These are phyloP conservation scores for Coniferiporia weirii DNA, from an alignment of 1,284 basidiomycete genomes.

Conservation along the genomic window DNA sequence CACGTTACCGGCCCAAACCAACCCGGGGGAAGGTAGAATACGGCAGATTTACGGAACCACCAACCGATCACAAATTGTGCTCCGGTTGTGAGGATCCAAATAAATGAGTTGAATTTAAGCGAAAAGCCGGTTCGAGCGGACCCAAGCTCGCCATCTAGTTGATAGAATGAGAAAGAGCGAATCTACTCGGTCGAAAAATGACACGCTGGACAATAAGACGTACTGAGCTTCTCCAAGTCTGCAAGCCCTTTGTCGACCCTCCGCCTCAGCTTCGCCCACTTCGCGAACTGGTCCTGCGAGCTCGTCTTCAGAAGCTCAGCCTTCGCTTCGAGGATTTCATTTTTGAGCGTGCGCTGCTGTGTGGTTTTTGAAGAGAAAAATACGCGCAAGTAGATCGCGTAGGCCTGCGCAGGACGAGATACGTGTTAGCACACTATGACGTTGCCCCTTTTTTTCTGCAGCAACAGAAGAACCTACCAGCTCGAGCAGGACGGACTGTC, in stretches of 20 bases:
- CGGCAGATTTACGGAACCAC: constrained; percentile 85
- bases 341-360: constrained; percentile 66
- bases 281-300: constrained; percentile 96
- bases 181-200: neutral
- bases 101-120: constrained; percentile 62
- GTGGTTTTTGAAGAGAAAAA: constrained; percentile 52
- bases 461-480: constrained; percentile 47
- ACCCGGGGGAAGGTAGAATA: constrained; percentile 84
- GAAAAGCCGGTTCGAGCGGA: constrained; percentile 65
- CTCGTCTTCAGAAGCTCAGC: constrained; percentile 86
- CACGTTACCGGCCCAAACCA: constrained; percentile 85
- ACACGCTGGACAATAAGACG: constrained; percentile 32
- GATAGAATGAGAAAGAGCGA: neutral
- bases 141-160: constrained; percentile 64
- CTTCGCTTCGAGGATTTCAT: constrained; percentile 74
- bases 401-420: constrained; percentile 44
- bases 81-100: constrained; percentile 85
- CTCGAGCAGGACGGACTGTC: constrained; percentile 75
- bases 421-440: constrained; percentile 12
- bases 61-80: constrained; percentile 78
- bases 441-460: neutral
- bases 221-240: constrained; percentile 91
- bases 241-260: constrained; percentile 90
- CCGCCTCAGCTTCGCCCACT: constrained; percentile 93
- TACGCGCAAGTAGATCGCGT: constrained; percentile 60